phyloP scores from a whole-genome alignment of 441 rosid species.

The Kokia cookei region DNA sequence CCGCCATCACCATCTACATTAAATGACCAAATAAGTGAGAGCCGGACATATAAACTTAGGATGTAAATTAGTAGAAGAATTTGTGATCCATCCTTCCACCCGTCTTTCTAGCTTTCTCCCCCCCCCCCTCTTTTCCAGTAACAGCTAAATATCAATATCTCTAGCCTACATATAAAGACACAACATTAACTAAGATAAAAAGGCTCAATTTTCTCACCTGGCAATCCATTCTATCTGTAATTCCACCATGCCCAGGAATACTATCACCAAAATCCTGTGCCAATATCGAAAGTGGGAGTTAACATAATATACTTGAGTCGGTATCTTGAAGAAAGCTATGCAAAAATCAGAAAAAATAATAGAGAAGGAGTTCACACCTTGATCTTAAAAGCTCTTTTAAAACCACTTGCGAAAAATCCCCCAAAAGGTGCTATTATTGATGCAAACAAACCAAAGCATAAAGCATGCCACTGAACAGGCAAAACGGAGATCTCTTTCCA shows the following conservation, averaged over 20 bases:
- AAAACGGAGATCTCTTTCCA: slow-evolving; percentile 66
- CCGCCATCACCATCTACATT: slow-evolving; percentile 95
- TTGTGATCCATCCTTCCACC: background rate
- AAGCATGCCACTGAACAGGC: slow-evolving; percentile 92
- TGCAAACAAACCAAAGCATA: slow-evolving; percentile 82
- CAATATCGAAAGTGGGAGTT: slow-evolving; percentile 3
- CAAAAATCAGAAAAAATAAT: background rate
- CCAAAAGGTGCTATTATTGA: slow-evolving; percentile 97
- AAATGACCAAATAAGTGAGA: background rate
- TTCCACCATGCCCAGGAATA: slow-evolving; percentile 95
- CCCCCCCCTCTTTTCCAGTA: background rate
- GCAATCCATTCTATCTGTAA: slow-evolving; percentile 96
- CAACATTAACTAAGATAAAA: background rate
- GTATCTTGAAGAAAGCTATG: background rate
- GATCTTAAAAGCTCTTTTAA: slow-evolving; percentile 88
- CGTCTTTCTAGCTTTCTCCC: background rate
- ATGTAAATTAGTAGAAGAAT: background rate
- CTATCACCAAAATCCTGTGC: slow-evolving; percentile 92
- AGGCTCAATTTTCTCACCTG: slow-evolving; percentile 40
- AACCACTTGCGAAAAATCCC: slow-evolving; percentile 95
- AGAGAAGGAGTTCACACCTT: slow-evolving; percentile 41
- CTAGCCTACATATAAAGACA: background rate
- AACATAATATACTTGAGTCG: background rate
- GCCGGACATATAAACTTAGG: background rate
- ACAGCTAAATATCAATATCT: slow-evolving; percentile 8